These are phyloP conservation scores for Geotrichum ghanense DNA, from an alignment of 805 yeast species.

Conservation along the genomic window DNA sequence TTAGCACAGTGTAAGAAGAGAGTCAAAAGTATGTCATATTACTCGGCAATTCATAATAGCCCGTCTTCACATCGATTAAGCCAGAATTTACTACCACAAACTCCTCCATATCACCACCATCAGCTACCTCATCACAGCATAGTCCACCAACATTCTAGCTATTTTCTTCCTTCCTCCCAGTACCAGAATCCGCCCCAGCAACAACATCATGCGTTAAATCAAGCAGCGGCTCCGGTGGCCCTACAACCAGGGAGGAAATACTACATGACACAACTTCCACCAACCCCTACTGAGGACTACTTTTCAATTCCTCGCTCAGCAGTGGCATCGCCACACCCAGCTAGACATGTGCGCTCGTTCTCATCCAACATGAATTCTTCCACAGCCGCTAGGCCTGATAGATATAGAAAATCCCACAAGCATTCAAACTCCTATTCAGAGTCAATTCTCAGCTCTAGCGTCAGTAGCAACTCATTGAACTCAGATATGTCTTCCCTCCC, in stretches of 20 bases:
- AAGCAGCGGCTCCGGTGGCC: no score
- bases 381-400: background rate
- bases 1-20: no score
- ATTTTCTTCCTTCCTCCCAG: no score
- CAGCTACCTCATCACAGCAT: background rate
- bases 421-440: background rate
- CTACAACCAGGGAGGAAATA: background rate
- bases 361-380: background rate
- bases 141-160: no score
- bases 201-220: no score
- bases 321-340: background rate
- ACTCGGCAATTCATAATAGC: no score
- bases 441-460: background rate
- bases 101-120: background rate
- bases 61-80: no score
- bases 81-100: background rate
- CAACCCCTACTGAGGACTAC: conserved; percentile 1
- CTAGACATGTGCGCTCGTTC: background rate
- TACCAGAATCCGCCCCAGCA: no score
- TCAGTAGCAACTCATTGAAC: background rate
- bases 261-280: background rate
- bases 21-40: no score
- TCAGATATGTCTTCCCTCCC: background rate
- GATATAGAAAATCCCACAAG: background rate
- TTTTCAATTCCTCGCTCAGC: background rate